Evolutionary conservation across 2,329 filamentous ascomycete species (phyloP), one percentile per base, ranked within the genome.

Genomic region (Allantophomopsis lycopodina): DNA sequence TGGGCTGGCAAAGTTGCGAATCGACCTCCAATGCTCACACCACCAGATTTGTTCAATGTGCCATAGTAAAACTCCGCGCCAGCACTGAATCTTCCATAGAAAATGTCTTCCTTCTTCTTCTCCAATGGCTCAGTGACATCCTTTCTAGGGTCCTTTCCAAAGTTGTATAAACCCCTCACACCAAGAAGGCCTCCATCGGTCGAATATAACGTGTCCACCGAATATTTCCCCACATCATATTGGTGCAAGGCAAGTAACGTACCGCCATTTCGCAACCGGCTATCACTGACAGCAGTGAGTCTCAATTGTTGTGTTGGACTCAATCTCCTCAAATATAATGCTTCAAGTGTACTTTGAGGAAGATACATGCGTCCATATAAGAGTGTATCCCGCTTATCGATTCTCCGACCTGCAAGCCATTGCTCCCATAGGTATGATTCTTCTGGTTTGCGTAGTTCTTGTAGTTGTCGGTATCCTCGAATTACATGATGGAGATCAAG

Each of bases 21-120:
- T 37, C 91, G 76, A 36, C 87, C 68, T 6, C 88, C 91, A 7
- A 93, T 75, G 46, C 86, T 94, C 56, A 95, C 76, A 36, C 91
- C 91, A 37, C 89, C 85, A 16, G 87, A 86, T 55, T 95, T 95
- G 58, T 95, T 96, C 43, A 95, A 64, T 1, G 88, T 81, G 16
- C 89, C 91, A 64, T 98, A 98, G 64, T 96, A 98, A 30, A 94
- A 69, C 60, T 98, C 91, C 40, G 79, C 89, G 30, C 91, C 91
- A 3, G 85, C 84, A 53, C 85, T 94, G 56, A 96, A 86, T 15
- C 89, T 78, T 7, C 83, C 88, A 63, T 77, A 82, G 42, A 79
- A 75, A 49, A 70, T 73, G 54, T 82, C 77, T 43, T 60, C 64
- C 2, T 48, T 51, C 18, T 53, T 52, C 1, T 46, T 44, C 10